Evolutionary conservation across 345 rosid species (phyloP).

Genomic region (Melaleuca alternifolia): DNA sequence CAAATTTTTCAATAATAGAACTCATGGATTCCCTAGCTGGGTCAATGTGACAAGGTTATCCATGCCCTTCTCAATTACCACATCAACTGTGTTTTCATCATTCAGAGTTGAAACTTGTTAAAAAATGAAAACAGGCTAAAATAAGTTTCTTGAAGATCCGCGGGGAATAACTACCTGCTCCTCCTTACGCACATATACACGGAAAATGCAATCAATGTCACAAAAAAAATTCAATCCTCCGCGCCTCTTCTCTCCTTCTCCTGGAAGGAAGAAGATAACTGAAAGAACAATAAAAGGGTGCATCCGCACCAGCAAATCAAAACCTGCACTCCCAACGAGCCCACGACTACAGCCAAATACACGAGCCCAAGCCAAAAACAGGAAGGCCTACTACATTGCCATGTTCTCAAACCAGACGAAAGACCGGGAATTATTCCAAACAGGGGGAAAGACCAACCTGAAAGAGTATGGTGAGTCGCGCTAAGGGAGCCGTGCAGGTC

Average conservation of each 20-base stretch:
- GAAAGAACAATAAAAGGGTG: not conserved
- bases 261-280: not conserved
- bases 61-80: not conserved
- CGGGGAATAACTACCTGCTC: not conserved
- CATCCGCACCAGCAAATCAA: not conserved
- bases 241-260: not conserved
- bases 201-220: not conserved
- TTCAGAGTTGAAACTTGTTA: not conserved
- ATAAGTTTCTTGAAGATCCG: not conserved
- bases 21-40: not conserved
- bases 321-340: not conserved
- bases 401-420: not conserved
- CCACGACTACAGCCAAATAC: not conserved
- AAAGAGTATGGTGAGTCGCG: conserved; percentile 92
- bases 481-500: conserved; percentile 95
- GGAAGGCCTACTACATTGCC: not conserved
- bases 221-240: not conserved
- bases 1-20: not conserved
- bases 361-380: not conserved
- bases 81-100: not conserved
- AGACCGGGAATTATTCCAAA: not conserved
- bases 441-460: conserved; percentile 39
- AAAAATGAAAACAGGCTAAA: not conserved
- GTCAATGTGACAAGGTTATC: no score
- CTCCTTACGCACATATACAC: not conserved